Conservation (phyloP, 306 rosid genomes). For the Vigna trinervia region DNA sequence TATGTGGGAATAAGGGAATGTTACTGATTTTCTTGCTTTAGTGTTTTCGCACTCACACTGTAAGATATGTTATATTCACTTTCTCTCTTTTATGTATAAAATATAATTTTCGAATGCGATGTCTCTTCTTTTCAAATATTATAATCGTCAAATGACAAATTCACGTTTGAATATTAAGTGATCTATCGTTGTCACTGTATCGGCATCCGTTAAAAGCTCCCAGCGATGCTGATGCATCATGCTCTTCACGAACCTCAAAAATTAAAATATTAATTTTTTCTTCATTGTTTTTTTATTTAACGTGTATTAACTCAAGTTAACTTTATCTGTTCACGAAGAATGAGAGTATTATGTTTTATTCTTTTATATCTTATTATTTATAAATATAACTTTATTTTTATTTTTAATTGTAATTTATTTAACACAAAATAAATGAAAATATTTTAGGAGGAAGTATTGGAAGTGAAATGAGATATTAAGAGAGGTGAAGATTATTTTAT, state of each 20-base stretch:
- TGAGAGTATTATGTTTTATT: not conserved
- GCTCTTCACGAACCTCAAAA: constrained; percentile 19
- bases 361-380: too few species aligned
- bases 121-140: constrained; percentile 5
- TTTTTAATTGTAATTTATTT: too few species aligned
- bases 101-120: not conserved
- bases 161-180: constrained; percentile 13
- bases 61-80: constrained; percentile 3
- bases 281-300: not conserved
- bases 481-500: too few species aligned
- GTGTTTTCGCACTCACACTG: constrained; percentile 33
- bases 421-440: too few species aligned
- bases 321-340: not conserved
- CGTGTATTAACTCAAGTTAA: not conserved
- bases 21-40: constrained; percentile 13
- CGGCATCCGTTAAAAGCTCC: constrained; percentile 30
- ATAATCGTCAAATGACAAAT: constrained; percentile 7
- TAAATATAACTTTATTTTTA: too few species aligned
- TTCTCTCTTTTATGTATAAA: not conserved
- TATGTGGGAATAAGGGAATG: constrained; percentile 46
- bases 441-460: too few species aligned
- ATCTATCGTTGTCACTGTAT: constrained; percentile 36
- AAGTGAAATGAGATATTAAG: too few species aligned
- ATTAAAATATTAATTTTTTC: not conserved
- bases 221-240: constrained; percentile 32